Base-by-base conservation (phyloP, 169 alveolate genomes). In the Cryptosporidium muris region DNA sequence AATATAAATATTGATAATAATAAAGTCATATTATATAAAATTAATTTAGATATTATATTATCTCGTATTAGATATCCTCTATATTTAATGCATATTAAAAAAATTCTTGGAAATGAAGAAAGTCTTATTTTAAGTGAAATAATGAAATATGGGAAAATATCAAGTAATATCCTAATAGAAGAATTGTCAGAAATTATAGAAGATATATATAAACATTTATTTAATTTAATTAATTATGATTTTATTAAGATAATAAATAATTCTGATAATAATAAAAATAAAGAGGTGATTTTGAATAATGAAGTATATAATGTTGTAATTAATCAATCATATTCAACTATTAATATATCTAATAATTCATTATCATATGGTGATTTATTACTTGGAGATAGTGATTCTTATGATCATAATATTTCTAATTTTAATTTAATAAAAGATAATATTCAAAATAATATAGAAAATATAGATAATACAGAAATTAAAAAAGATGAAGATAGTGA, bases 11-110 rank as follows among this genome's bases (percentile, higher is more conserved):
- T 25, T 25, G 60, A 58, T 16, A 51, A 34, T 43, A 40, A 37
- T 16, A 74, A 56, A 25, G 43, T 36, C 36, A 54, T 49, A 43
- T 51, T 74, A 14, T 74, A 58, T 74, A 68, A 74, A 42, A 68
- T 74, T 1, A 74, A 48, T 49, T 16, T 62, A 45, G 67, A 58
- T 43, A 45, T 37, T 40, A 16, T 74, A 43, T 25, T 74, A 11
- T 74, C 85, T 14, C 54, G 85, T 8, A 25, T 74, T 14, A 49
- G 85, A n/a, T 74, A 58, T 74, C 85, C 85, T 12, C 12, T 74
- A 3, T 74, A 74, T 60, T 54, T 74, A 51, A 53, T 16, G 34
- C 85, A 74, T 60, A 53, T 74, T 9, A 51, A 42, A 14, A 56
- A 45, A 56, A 34, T 74, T 40, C 45, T 74, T 43, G 85, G 85